Base-by-base conservation (phyloP, 495 filamentous ascomycete species). In the Podospora comata region DNA sequence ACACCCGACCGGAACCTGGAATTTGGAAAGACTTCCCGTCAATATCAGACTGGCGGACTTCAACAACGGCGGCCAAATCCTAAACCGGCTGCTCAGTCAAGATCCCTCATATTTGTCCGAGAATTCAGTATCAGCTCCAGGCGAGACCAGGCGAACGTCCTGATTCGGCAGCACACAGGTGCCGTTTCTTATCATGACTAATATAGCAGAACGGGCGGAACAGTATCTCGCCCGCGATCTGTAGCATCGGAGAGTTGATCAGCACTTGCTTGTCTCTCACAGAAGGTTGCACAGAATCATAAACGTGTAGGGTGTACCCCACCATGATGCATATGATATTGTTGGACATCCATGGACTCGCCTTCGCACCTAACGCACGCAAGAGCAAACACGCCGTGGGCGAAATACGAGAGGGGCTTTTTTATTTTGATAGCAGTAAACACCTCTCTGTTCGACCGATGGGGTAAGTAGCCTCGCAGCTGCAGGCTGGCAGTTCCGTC, bases 221-320 rank as follows among this genome's bases (percentile, higher is more conserved):
- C 70, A 66, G 72, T 68, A 70, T 70, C 72, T 74, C 39, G 39
- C 39, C 72, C 70, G 68, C 68, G 54, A 64, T 69, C 68, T 73
- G 66, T 66, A 59, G 53, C 34, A 64, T 68, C 60, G 66, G 32
- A 68, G 55, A 48, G 26, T 65, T 60, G 62, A 53, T 65, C 62
- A 65, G 20, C 39, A 48, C 39, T 26, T 26, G 26, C 16, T 18
- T 53, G 11, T 65, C 34, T n/a, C 26, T 53, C 18, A 65, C 62
- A 34, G 20, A 26, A 26, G 48, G 23, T 57, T n/a, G 23, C 26
- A 34, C 61, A 63, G 39, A 30, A 18, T 32, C 39, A 48, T 48
- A 48, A 16, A 48, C 39, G 39, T 48, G 13, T 11, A n/a, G 30
- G 30, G 11, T 9, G 7, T 34, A 30, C 13, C 20, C 19, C 23